Percentiles rank a stretch among this genome's conserved stretches.
These are phyloP conservation scores for Cardamine occulta DNA, from an alignment of 345 rosid genomes.

Conservation along the genomic window DNA sequence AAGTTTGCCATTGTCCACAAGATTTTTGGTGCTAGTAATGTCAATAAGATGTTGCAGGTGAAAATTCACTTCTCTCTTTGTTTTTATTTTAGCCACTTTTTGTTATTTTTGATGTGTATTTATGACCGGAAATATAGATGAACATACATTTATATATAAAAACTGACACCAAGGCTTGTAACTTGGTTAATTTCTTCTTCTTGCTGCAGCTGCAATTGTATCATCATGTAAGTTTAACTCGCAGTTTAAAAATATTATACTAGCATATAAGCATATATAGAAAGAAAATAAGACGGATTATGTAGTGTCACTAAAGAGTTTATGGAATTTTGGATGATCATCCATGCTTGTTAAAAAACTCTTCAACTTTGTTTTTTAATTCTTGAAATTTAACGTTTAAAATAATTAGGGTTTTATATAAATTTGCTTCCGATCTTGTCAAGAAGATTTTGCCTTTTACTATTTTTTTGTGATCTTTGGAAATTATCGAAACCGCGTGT, in stretches of 20 bases:
- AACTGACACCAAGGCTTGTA: background rate
- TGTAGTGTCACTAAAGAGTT: background rate
- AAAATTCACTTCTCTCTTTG: constrained; percentile 21
- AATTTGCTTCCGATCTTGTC: background rate
- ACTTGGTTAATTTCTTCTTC: constrained; percentile 1
- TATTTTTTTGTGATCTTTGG: background rate
- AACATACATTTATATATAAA: background rate
- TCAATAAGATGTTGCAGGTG: constrained; percentile 93
- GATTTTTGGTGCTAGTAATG: constrained; percentile 97
- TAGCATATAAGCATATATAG: background rate
- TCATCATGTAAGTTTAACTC: background rate
- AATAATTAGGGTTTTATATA: background rate
- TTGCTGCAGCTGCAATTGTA: background rate
- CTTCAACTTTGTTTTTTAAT: background rate
- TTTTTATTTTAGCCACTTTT: background rate
- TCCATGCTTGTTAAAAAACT: background rate
- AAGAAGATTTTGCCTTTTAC: background rate
- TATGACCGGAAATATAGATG: background rate
- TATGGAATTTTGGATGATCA: background rate
- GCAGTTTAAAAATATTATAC: background rate
- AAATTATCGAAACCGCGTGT: constrained; percentile 47
- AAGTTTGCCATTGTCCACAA: constrained; percentile 88
- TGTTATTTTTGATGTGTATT: background rate
- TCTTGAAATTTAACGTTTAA: background rate
- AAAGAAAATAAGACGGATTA: background rate